Evolutionary conservation across 129 eudicot genomes (phyloP).

Genomic region (Mikania micrantha): DNA sequence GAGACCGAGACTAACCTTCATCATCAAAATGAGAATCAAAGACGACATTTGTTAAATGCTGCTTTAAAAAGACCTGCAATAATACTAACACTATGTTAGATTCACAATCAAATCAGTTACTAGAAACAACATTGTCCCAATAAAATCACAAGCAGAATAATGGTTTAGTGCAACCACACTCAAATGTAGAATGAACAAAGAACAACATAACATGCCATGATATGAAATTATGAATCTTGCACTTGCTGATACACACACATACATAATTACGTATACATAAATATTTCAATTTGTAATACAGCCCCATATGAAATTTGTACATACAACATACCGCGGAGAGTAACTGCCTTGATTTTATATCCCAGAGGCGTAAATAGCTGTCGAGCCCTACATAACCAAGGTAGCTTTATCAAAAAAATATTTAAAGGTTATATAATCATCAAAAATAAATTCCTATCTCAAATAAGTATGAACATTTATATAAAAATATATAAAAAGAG

Average conservation of each 20-base stretch:
- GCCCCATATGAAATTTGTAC: background rate
- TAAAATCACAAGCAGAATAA: background rate
- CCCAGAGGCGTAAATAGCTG: constrained; percentile 93
- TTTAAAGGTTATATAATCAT: background rate
- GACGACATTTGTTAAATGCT: constrained; percentile 66
- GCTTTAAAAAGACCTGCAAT: constrained; percentile 90
- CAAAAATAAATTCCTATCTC: no score
- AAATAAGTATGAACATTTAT: no score
- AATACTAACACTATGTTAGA: no score
- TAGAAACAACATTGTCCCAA: background rate
- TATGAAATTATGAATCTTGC: background rate
- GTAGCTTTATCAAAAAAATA: background rate
- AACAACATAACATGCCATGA: background rate
- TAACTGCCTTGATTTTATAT: constrained; percentile 73
- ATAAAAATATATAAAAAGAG: no score
- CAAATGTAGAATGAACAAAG: background rate
- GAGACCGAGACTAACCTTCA: constrained; percentile 47
- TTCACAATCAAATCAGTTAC: background rate
- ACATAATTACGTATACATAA: no score
- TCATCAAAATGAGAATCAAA: constrained; percentile 64
- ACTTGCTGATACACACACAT: no score
- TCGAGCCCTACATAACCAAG: constrained; percentile 68
- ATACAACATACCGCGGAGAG: constrained; percentile 79
- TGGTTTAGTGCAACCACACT: background rate
- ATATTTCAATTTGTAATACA: background rate